These are phyloP conservation scores for Blastobotrys persicus DNA, from an alignment of 1,139 yeast genomes.

Conservation along the genomic window DNA sequence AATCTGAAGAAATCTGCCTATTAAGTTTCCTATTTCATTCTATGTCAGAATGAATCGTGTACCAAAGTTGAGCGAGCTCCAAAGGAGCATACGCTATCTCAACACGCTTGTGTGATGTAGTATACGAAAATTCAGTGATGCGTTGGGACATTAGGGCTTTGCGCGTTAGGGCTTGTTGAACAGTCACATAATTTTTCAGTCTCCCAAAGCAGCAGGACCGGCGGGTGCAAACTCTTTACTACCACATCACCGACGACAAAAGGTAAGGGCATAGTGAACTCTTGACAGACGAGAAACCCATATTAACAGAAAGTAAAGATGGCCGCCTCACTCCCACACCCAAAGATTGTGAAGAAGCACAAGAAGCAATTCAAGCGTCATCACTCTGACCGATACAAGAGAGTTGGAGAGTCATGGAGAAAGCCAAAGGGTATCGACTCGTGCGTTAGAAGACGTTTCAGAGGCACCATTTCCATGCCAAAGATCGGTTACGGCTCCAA, in stretches of 20 bases:
- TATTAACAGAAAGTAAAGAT: conserved; percentile 40
- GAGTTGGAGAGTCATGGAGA: conserved; percentile 99
- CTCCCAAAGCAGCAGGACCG: conserved; percentile 6
- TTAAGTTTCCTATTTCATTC: too few relatives aligned
- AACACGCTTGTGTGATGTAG: too few relatives aligned
- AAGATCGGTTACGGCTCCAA: conserved; percentile 99
- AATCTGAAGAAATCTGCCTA: too few relatives aligned
- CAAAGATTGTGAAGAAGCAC: conserved; percentile 99
- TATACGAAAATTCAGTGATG: too few relatives aligned
- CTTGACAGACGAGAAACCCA: background rate
- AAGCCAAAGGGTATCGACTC: conserved; percentile 99
- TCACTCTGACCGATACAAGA: conserved; percentile 99
- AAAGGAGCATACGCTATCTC: too few relatives aligned
- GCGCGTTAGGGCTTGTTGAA: background rate
- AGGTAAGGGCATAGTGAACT: conserved; percentile 3
- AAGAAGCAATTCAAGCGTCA: conserved; percentile 98
- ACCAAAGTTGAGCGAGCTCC: too few relatives aligned
- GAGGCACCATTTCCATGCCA: conserved; percentile 99
- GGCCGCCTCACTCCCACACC: conserved; percentile 99
- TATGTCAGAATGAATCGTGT: too few relatives aligned
- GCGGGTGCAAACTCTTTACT: conserved; percentile 3
- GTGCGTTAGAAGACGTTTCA: conserved; percentile 99
- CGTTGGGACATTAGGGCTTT: background rate
- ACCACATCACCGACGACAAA: conserved; percentile 7
- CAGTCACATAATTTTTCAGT: conserved; percentile 6